Percentiles rank a stretch among this genome's conserved stretches.
Evolutionary conservation across 352 stramenopile genomes (phyloP).

Genomic region (Globisporangium perplexum): DNA sequence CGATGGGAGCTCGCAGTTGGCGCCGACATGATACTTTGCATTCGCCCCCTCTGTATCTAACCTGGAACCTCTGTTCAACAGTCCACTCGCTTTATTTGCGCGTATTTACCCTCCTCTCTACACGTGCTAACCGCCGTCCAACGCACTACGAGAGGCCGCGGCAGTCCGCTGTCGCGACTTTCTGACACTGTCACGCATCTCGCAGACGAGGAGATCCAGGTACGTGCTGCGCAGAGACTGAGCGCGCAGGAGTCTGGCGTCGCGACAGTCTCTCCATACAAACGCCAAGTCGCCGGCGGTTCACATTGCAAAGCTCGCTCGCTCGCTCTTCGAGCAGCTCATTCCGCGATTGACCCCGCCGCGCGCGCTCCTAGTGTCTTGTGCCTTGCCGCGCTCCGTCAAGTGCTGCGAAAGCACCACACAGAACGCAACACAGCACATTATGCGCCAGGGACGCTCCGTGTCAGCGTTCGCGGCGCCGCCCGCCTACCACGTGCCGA

Average conservation of each 20-base stretch:
- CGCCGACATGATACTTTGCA: neutral
- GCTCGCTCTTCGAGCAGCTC: neutral
- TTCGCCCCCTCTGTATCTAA: too few species aligned
- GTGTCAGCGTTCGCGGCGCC: slow-evolving; percentile 3
- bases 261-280: neutral
- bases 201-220: neutral
- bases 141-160: neutral
- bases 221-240: neutral
- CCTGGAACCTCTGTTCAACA: too few species aligned
- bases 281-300: neutral
- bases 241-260: neutral
- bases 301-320: neutral
- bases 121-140: neutral
- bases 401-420: too few species aligned
- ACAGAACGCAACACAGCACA: neutral
- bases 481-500: slow-evolving; percentile 9
- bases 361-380: too few species aligned
- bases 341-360: neutral
- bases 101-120: neutral
- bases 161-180: neutral
- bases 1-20: too few species aligned
- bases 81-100: too few species aligned
- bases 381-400: too few species aligned
- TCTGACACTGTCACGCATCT: neutral
- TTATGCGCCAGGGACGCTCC: slow-evolving; percentile 7